Percentiles rank a stretch among this genome's conserved stretches.
Evolutionary conservation across 139 green algal species (phyloP).

Genomic region (Zygnema circumcarinatum): DNA sequence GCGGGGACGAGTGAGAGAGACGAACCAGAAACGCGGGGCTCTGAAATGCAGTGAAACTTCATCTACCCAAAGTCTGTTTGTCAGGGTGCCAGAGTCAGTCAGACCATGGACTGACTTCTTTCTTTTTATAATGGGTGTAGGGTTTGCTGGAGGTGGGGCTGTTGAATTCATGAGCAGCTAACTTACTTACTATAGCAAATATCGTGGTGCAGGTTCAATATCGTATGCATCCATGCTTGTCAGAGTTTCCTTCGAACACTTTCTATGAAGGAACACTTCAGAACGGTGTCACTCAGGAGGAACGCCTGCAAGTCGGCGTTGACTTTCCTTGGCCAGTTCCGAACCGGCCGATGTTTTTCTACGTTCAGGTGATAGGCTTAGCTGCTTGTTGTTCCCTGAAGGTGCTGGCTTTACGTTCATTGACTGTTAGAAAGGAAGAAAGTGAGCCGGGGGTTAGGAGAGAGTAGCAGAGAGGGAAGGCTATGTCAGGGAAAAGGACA

Average conservation of each 20-base stretch:
- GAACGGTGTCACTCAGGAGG: conserved; percentile 73
- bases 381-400: no score
- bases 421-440: no score
- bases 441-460: no score
- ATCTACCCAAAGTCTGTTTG: neutral
- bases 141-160: no score
- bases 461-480: no score
- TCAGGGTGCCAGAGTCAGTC: neutral
- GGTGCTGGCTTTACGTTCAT: no score
- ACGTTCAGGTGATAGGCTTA: conserved; percentile 61
- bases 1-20: neutral
- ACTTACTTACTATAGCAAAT: no score
- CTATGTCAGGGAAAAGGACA: no score
- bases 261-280: conserved; percentile 98
- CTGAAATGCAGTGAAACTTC: neutral
- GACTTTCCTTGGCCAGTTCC: conserved; percentile 84
- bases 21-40: no score
- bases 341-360: conserved; percentile 94
- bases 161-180: no score
- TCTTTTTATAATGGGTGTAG: no score
- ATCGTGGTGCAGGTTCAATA: conserved; percentile 87
- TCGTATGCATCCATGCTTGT: conserved; percentile 96
- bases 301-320: conserved; percentile 67
- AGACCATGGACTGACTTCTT: no score
- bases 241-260: conserved; percentile 92